Conservation (phyloP, 345 rosid genomes). For the Aurinia saxatilis region DNA sequence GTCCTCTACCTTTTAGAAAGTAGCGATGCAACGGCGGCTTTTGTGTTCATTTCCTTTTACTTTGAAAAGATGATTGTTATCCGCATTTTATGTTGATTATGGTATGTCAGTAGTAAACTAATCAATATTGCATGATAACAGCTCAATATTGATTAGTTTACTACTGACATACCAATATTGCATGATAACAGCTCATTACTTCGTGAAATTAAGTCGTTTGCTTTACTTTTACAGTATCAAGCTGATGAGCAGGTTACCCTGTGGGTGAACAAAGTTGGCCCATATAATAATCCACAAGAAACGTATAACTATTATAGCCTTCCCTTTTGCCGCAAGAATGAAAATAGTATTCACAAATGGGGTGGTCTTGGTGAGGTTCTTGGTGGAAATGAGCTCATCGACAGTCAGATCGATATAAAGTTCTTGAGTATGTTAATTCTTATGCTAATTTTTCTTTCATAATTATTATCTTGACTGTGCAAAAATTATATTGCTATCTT, state of each 20-base stretch:
- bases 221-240: conserved; percentile 52
- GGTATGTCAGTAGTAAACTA: too few species aligned
- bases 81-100: too few species aligned
- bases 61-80: not conserved
- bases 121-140: too few species aligned
- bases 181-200: not conserved
- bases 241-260: conserved; percentile 62
- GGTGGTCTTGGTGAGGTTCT: conserved; percentile 98
- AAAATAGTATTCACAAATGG: conserved; percentile 66
- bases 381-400: conserved; percentile 97
- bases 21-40: not conserved
- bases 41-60: not conserved
- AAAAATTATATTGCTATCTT: not conserved
- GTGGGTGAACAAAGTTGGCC: conserved; percentile 98
- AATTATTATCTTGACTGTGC: not conserved
- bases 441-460: not conserved
- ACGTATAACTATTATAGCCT: conserved; percentile 94
- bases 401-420: conserved; percentile 76
- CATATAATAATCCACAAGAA: conserved; percentile 98
- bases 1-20: not conserved
- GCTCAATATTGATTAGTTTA: too few species aligned
- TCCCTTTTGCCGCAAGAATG: conserved; percentile 65
- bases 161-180: not conserved
- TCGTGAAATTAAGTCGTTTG: not conserved
- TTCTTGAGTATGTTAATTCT: conserved; percentile 53